A percentile compares a stretch with the other conserved stretches of the same genome.
Evolutionary conservation across 345 rosid species (phyloP).

Genomic region (Eucalyptus cloeziana): DNA sequence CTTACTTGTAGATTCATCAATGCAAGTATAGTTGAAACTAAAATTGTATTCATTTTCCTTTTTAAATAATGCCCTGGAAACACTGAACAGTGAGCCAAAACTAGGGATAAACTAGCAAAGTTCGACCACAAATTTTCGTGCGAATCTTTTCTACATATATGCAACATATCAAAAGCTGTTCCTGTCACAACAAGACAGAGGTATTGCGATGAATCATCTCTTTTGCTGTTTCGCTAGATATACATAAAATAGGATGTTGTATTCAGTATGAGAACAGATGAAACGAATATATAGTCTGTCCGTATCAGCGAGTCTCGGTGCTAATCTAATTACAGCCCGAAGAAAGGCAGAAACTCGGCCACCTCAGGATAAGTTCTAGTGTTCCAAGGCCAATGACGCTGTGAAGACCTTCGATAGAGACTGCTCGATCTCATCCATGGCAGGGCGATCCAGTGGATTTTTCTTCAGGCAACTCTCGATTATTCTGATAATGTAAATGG

Average conservation of each 20-base stretch:
- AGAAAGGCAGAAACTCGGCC: not conserved
- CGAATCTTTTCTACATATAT: not conserved
- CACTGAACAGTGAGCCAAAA: not conserved
- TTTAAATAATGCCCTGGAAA: not conserved
- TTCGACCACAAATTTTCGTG: not conserved
- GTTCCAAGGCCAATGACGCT: conserved; percentile 18
- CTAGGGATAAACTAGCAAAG: not conserved
- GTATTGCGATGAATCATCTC: not conserved
- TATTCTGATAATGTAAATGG: conserved; percentile 18
- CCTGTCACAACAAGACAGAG: not conserved
- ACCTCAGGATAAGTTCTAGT: not conserved
- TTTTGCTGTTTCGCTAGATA: not conserved
- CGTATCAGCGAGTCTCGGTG: not conserved
- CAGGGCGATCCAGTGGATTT: conserved; percentile 52
- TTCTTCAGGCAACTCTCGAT: conserved; percentile 42
- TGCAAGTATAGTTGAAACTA: not conserved
- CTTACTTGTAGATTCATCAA: not conserved
- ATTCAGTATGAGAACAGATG: not conserved
- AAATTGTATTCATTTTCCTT: not conserved
- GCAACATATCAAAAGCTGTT: not conserved
- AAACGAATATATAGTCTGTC: not conserved
- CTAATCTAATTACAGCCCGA: not conserved
- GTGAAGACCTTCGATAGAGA: conserved; percentile 39
- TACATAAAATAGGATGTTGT: not conserved
- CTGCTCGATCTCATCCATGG: conserved; percentile 45